Evolutionary conservation across 2,329 filamentous ascomycete species (phyloP), one percentile per base, ranked within the genome.

Genomic region (Eurotiales sp.): DNA sequence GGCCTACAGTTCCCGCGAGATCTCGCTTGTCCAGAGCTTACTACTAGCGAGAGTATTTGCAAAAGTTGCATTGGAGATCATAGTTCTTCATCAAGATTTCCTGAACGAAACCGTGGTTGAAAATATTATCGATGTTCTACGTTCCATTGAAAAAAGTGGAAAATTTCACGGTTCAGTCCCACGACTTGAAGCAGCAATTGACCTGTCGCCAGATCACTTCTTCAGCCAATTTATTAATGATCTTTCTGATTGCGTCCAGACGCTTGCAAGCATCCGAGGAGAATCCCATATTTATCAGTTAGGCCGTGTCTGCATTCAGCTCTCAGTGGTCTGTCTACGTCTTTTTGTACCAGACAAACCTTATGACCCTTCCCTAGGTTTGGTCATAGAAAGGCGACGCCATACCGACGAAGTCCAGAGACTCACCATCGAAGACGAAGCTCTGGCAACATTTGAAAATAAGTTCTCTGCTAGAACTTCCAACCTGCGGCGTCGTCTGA

Each of bases 281-380:
- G 54, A 52, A 32, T 52, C 60, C 4, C 50, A 58, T n/a, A 50
- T 61, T 8, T 62, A 67, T 32, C 64, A 70, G 46, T 71, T 77
- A 17, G 78, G 82, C 17, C 70, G 86, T 19, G 85, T 87, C 4
- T 93, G 91, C 83, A 77, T 90, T 23, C 78, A 86, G 46, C 84
- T 96, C 54, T 86, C 88, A 1, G 70, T 91, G 17, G 85, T 85
- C 14, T 82, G 86, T 34, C 76, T 97, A 43, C 81, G 81, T 55
- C 77, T 96, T 2, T 96, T 92, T 63, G 84, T 97, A 2, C 91
- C 95, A 0, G 86, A 95, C 66, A 85, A 86, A 58, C 80, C 87
- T 3, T 93, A 92, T 61, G 93, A 99, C 66, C 93, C 93, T 1
- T 83, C 83, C 2, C 65, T 84, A 29, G 74, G 73, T 45, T 70